phyloP scores from a whole-genome alignment of 139 green algal species.

The Closterium sp. region DNA sequence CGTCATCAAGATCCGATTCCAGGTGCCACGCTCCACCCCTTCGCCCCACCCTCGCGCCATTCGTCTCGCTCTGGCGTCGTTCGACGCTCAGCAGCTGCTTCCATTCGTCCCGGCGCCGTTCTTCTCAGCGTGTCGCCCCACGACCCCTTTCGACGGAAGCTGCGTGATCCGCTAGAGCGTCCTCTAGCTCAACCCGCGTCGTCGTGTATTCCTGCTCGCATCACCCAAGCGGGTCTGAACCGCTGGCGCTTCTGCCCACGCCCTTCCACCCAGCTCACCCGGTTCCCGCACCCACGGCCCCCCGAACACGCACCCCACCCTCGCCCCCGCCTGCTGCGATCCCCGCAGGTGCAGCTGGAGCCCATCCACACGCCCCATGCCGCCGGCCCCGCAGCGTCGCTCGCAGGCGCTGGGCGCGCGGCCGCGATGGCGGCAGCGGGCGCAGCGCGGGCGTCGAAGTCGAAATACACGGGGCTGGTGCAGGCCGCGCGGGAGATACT shows the following conservation, averaged over 20 bases:
- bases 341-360: constrained; percentile 87
- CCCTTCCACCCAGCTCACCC: too few relatives aligned
- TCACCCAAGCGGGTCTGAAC: not conserved
- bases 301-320: not conserved
- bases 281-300: too few relatives aligned
- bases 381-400: not conserved
- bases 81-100: not conserved
- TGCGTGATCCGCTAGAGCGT: too few relatives aligned
- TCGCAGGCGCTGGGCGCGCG: not conserved
- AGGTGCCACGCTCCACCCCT: not conserved
- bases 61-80: not conserved
- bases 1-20: constrained; percentile 88
- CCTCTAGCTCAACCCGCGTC: not conserved
- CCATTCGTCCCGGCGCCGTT: not conserved
- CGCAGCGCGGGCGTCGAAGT: not conserved
- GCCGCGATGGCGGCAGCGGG: not conserved
- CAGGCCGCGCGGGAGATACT: constrained; percentile 83
- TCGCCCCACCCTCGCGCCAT: not conserved
- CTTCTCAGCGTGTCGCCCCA: not conserved
- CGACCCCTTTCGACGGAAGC: not conserved
- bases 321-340: not conserved
- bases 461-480: constrained; percentile 84
- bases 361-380: constrained; percentile 37
- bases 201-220: not conserved
- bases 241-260: too few relatives aligned